Evolutionary conservation across 1,139 yeast species (phyloP).

Genomic region (Geotrichum carabidarum): DNA sequence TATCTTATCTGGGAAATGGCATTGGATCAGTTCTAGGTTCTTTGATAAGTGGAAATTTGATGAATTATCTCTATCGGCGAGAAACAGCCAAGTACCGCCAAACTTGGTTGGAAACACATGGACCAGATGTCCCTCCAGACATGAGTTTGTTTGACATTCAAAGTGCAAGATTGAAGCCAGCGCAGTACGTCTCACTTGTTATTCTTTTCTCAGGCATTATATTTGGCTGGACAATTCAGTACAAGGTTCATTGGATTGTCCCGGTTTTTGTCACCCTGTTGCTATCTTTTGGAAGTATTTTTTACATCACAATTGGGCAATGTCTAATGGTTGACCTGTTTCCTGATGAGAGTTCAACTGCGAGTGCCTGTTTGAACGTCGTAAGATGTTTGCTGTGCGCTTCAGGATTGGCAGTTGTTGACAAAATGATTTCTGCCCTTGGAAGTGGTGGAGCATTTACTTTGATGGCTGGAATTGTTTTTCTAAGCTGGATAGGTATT

Average conservation of each 20-base stretch:
- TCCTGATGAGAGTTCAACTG: constrained; percentile 56
- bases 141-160: constrained; percentile 45
- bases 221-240: constrained; percentile 68
- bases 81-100: constrained; percentile 48
- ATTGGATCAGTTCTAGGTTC: constrained; percentile 39
- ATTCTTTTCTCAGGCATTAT: constrained; percentile 41
- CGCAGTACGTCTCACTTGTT: constrained; percentile 35
- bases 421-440: constrained; percentile 50
- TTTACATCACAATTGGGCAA: constrained; percentile 46
- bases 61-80: constrained; percentile 33
- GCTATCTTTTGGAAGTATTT: constrained; percentile 46
- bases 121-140: constrained; percentile 18
- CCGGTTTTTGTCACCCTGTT: constrained; percentile 52
- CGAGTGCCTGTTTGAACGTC: constrained; percentile 56
- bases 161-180: constrained; percentile 43
- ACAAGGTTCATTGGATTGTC: constrained; percentile 47
- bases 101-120: constrained; percentile 25
- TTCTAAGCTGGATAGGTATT: constrained; percentile 11
- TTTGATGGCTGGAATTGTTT: constrained; percentile 44
- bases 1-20: constrained; percentile 47
- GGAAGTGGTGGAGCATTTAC: constrained; percentile 63
- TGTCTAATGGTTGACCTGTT: constrained; percentile 59
- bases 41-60: constrained; percentile 33
- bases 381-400: constrained; percentile 60
- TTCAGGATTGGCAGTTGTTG: constrained; percentile 56